Evolutionary conservation across 2,329 filamentous ascomycete genomes (phyloP).

Genomic region (Trichoderma sp.): DNA sequence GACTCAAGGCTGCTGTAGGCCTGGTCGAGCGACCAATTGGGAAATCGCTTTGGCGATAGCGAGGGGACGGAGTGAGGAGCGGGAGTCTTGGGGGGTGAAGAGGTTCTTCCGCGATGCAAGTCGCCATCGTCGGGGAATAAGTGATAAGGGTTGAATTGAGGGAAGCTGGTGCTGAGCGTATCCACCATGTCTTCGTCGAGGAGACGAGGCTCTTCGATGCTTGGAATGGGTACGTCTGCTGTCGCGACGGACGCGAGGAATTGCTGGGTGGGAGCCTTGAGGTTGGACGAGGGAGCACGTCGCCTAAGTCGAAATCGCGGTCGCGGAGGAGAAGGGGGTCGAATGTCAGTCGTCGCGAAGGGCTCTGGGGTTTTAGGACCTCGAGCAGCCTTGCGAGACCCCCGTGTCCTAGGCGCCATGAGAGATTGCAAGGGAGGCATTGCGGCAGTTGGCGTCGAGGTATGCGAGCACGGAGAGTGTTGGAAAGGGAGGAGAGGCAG

Average conservation of each 20-base stretch:
- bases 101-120: constrained; percentile 41
- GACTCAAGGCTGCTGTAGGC: constrained; percentile 57
- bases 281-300: constrained; percentile 51
- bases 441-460: constrained; percentile 25
- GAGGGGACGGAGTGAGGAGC: constrained; percentile 46
- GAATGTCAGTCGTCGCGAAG: constrained; percentile 34
- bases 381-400: constrained; percentile 39
- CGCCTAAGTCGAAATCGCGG: constrained; percentile 56
- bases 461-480: constrained; percentile 22
- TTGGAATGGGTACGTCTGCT: constrained; percentile 62
- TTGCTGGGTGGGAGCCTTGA: constrained; percentile 60
- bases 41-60: constrained; percentile 48
- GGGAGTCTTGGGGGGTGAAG: constrained; percentile 60
- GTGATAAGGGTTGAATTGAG: constrained; percentile 36
- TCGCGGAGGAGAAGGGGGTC: constrained; percentile 50
- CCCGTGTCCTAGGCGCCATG: constrained; percentile 45
- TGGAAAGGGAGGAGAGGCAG: not conserved
- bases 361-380: constrained; percentile 55
- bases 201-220: constrained; percentile 57
- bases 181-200: constrained; percentile 46
- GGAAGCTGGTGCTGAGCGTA: constrained; percentile 33
- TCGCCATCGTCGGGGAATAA: constrained; percentile 31
- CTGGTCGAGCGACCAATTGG: constrained; percentile 59
- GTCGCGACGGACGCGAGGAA: constrained; percentile 67
- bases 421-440: constrained; percentile 50